phyloP scores from a whole-genome alignment of 306 rosid genomes.

The Cucumis hystrix region DNA sequence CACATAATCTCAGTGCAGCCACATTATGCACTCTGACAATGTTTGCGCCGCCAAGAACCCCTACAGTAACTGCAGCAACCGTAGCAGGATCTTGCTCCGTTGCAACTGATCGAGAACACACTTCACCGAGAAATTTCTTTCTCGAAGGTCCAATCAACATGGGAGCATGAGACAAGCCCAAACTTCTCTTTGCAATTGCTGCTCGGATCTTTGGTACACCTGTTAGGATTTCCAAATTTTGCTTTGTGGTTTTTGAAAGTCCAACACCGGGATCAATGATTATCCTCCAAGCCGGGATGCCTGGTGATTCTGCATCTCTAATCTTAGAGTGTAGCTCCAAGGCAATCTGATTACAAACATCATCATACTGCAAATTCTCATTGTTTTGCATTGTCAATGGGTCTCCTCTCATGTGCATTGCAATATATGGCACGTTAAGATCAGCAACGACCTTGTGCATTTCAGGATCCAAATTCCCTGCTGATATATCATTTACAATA shows the following conservation, averaged over 20 bases:
- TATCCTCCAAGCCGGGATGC: slow-evolving; percentile 85
- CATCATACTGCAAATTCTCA: slow-evolving; percentile 54
- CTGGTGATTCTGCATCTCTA: slow-evolving; percentile 60
- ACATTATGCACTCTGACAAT: slow-evolving; percentile 77
- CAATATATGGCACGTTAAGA: slow-evolving; percentile 75
- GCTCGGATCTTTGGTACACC: slow-evolving; percentile 49
- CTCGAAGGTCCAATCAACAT: slow-evolving; percentile 77
- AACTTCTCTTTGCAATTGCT: slow-evolving; percentile 40
- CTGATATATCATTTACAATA: slow-evolving; percentile 63
- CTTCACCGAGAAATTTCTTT: slow-evolving; percentile 66
- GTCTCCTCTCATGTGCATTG: slow-evolving; percentile 95
- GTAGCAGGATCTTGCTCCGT: slow-evolving; percentile 76
- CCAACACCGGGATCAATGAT: slow-evolving; percentile 80
- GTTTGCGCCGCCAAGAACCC: slow-evolving; percentile 67
- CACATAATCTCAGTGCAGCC: slow-evolving; percentile 69
- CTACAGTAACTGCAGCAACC: slow-evolving; percentile 48
- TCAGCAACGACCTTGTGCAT: slow-evolving; percentile 70
- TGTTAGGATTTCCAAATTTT: slow-evolving; percentile 45
- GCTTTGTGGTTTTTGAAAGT: slow-evolving; percentile 68
- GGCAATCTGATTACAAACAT: slow-evolving; percentile 59
- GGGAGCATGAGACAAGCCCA: slow-evolving; percentile 70
- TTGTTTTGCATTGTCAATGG: slow-evolving; percentile 67
- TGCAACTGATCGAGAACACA: slow-evolving; percentile 38
- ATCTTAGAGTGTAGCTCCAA: slow-evolving; percentile 42
- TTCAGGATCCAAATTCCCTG: slow-evolving; percentile 53